These are phyloP conservation scores for Alternaria infectoria DNA, from an alignment of 2,329 filamentous ascomycete species.

Conservation along the genomic window DNA sequence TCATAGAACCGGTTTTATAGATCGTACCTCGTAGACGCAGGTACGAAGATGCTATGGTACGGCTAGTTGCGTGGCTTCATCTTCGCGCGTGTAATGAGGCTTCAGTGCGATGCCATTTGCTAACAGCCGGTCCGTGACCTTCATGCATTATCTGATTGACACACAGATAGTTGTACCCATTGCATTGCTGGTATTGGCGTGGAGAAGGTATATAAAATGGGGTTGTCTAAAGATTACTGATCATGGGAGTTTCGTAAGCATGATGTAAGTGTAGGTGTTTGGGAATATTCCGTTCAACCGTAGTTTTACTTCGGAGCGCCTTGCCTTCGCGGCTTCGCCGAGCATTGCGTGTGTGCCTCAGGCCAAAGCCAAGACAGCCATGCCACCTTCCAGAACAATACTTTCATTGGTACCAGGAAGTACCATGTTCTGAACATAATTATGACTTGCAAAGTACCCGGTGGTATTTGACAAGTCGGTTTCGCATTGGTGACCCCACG, in stretches of 20 bases:
- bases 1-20: not conserved
- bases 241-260: not conserved
- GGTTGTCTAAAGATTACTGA: not conserved
- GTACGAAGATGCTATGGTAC: not conserved
- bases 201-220: conserved; percentile 7
- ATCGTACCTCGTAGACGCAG: not conserved
- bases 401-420: not conserved
- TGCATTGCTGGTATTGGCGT: conserved; percentile 14
- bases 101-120: conserved; percentile 24
- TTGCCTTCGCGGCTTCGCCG: not conserved
- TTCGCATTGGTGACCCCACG: conserved; percentile 8
- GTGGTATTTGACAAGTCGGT: conserved; percentile 3
- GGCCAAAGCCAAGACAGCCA: not conserved
- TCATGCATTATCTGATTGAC: conserved; percentile 20
- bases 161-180: conserved; percentile 15
- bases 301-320: not conserved
- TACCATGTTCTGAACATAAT: not conserved
- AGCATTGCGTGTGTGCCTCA: not conserved
- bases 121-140: conserved; percentile 23
- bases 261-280: not conserved
- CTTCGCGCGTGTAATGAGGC: conserved; percentile 15
- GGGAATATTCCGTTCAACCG: not conserved
- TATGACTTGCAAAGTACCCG: not conserved
- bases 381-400: not conserved
- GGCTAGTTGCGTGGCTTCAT: conserved; percentile 2